These are phyloP conservation scores for Flaveria bidentis DNA, from an alignment of 129 eudicot genomes.

Conservation along the genomic window DNA sequence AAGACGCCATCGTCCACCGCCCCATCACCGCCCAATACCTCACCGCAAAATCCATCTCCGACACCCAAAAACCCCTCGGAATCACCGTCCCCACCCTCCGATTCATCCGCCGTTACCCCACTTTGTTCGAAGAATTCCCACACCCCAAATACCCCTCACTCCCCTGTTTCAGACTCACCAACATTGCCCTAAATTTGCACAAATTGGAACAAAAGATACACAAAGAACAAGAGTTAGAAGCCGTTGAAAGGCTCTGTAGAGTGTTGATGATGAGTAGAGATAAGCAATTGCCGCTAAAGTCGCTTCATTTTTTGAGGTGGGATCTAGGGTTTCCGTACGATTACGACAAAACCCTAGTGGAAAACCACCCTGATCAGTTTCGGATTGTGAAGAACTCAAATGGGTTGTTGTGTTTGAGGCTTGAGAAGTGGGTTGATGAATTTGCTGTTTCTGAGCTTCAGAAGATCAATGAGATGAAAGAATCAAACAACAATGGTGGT, in stretches of 20 bases:
- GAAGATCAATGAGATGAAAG: constrained; percentile 41
- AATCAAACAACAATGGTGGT: background rate
- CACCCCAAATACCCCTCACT: constrained; percentile 71
- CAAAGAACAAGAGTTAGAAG: constrained; percentile 36
- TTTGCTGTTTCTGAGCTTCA: constrained; percentile 41
- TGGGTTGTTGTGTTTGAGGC: background rate
- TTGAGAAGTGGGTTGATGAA: constrained; percentile 10
- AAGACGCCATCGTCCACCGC: constrained; percentile 58
- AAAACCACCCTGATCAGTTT: background rate
- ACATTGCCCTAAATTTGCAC: constrained; percentile 34
- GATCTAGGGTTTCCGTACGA: constrained; percentile 84
- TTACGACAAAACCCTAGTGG: constrained; percentile 40
- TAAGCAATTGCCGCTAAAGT: constrained; percentile 50
- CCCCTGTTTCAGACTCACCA: constrained; percentile 38
- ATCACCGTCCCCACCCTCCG: constrained; percentile 88
- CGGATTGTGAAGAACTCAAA: background rate
- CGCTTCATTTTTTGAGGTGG: constrained; percentile 58
- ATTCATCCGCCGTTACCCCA: constrained; percentile 84
- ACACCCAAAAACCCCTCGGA: constrained; percentile 71
- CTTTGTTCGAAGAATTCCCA: constrained; percentile 73
- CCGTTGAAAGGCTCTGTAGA: constrained; percentile 50
- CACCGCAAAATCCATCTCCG: constrained; percentile 56
- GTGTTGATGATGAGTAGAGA: constrained; percentile 54
- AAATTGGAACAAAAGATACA: constrained; percentile 45
- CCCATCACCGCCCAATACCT: constrained; percentile 59